Base-by-base conservation (phyloP, 2,329 filamentous ascomycete species). In the Graphilbum fragrans region DNA sequence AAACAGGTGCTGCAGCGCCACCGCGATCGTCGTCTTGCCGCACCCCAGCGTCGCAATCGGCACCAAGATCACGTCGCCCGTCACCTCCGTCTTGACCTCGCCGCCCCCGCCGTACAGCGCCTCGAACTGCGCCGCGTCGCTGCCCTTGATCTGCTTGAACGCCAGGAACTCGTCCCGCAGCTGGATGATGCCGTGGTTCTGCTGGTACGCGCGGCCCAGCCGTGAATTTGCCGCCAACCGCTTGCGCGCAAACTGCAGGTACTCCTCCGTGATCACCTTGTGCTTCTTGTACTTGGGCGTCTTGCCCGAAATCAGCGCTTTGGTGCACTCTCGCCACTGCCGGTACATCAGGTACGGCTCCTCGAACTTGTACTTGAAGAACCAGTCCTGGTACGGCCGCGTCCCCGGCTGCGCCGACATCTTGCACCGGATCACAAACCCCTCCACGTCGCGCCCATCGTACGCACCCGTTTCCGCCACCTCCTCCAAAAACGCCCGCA, bases 301-400 rank as follows among this genome's bases (percentile, higher is more conserved):
- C 51, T 76, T 82, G 14, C 82, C 82, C 1, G 71, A 55, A 50
- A 98, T 95, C 43, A 96, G 62, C 5, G 85, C 74, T 59, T 94
- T 96, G 34, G 92, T 98, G 57, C 85, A 94, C 64, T 98, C 92
- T 47, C 92, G 80, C 92, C 92, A 98, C 64, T 98, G 92, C 20
- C 92, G 80, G 63, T 96, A 98, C 86, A 98, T 93, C 46, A 98
- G 67, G 57, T 98, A 98, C 1, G 92, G 92, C 63, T 98, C 92
- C 56, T 98, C 92, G 46, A 98, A 98, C 65, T 98, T 98, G 74
- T 88, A 98, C 63, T 98, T 98, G 79, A 98, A 98, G 63, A 98
- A 98, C 92, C 92, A 98, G 58, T 98, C 88, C n/a, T 74, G 65
- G 58, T 80, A 92, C 1, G 74, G 72, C 2, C 58, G 59, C 14